Base-by-base conservation (phyloP, 441 rosid genomes). In the Mallotus repandus region DNA sequence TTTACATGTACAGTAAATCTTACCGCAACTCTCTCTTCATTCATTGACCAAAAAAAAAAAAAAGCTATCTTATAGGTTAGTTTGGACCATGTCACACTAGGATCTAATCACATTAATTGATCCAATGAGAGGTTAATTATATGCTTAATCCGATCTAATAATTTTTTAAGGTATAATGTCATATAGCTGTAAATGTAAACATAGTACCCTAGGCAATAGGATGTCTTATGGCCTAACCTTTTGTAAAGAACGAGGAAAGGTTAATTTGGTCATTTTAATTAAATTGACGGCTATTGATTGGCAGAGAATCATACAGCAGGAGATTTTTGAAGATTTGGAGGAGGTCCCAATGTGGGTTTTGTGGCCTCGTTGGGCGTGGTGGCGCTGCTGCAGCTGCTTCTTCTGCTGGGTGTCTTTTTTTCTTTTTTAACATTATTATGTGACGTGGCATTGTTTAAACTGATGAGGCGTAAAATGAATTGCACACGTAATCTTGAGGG, bases 281-380 rank as follows among this genome's bases (percentile, higher is more conserved):
- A 69, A 43, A 56, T 63, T 69, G 78, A 75, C 73, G 78, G 78
- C 78, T 75, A 29, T 66, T 54, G 57, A 62, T 61, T 43, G 49
- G 72, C 73, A 69, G 73, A 68, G 69, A 76, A 81, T 84, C 87
- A 43, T 55, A 59, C 9, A 11, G 69, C 52, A 60, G 58, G 15
- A 75, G 78, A 75, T 75, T 63, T 74, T 62, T 7, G 14, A n/a
- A 68, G 72, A 59, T 75, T 75, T 53, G 61, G 59, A 9, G 32
- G 43, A 14, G 69, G 69, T 75, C 78, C 74, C 78, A 41, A 48
- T 59, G 57, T 43, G 62, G 52, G 12, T 35, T 21, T 66, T 43
- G 46, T 43, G 0, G 46, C 46, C 46, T 3, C 3, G 7, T 0
- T 43, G 46, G 4, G 46, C 4, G 19, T 29, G 10, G 22, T 38